These are phyloP conservation scores for Inonotus hispidus DNA, from an alignment of 1,284 basidiomycete genomes.

Conservation along the genomic window DNA sequence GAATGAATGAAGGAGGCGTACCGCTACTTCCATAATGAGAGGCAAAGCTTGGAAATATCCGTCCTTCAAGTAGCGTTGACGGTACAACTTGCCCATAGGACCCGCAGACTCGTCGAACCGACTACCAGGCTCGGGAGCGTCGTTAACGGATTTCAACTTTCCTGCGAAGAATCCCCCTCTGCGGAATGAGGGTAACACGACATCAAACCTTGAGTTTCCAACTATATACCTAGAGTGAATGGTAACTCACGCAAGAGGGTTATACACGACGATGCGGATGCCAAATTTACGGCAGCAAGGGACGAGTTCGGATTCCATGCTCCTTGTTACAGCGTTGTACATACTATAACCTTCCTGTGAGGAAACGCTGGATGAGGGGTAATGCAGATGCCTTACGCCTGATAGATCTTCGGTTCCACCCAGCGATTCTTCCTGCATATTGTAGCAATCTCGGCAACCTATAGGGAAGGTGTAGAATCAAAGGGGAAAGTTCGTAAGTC, in stretches of 20 bases:
- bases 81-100: conserved; percentile 34
- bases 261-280: conserved; percentile 47
- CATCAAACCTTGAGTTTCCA: neutral
- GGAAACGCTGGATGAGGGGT: neutral
- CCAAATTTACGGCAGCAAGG: conserved; percentile 52
- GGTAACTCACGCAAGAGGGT: conserved; percentile 41
- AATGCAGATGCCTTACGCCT: conserved; percentile 26
- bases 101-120: conserved; percentile 31
- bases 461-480: neutral
- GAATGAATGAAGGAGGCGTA: conserved; percentile 18
- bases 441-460: conserved; percentile 51
- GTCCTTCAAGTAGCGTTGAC: conserved; percentile 38
- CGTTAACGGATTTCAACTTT: conserved; percentile 33
- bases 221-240: neutral
- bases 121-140: conserved; percentile 27
- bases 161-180: conserved; percentile 44
- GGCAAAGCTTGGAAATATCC: conserved; percentile 42
- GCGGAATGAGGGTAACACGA: neutral
- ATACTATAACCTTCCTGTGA: conserved; percentile 29
- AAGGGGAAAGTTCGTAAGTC: neutral
- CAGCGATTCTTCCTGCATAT: conserved; percentile 48
- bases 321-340: conserved; percentile 49
- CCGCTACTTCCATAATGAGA: conserved; percentile 35
- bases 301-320: conserved; percentile 50
- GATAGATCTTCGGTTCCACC: conserved; percentile 49